These are phyloP conservation scores for Echites panduratus DNA, from an alignment of 257 asterid genomes.

Conservation along the genomic window DNA sequence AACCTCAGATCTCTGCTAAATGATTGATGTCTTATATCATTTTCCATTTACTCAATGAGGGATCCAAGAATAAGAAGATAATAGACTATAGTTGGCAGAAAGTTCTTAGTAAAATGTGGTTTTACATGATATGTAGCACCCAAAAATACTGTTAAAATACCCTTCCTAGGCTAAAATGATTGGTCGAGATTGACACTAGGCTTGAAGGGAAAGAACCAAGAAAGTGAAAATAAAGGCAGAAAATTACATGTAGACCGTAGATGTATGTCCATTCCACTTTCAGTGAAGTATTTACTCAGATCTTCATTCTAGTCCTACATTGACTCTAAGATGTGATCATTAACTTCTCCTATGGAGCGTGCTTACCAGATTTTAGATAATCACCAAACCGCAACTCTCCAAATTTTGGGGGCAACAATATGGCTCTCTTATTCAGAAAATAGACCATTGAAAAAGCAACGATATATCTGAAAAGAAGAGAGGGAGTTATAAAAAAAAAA, in stretches of 20 bases:
- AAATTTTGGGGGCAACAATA: constrained; percentile 72
- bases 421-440: constrained; percentile 57
- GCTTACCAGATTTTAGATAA: constrained; percentile 84
- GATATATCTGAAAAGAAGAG: constrained; percentile 47
- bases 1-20: neutral
- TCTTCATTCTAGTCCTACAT: neutral
- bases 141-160: neutral
- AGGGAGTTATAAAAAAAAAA: constrained; percentile 3
- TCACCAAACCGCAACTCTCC: constrained; percentile 72
- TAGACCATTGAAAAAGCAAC: constrained; percentile 68
- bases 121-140: neutral
- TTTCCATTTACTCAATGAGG: neutral
- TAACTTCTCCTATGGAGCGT: neutral
- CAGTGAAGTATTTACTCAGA: neutral
- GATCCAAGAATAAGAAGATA: neutral
- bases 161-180: neutral
- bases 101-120: neutral
- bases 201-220: too few relatives aligned
- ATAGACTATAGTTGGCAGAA: neutral
- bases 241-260: too few relatives aligned
- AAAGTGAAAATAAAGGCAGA: too few relatives aligned
- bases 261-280: too few relatives aligned
- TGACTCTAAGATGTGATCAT: too few relatives aligned
- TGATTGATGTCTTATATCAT: neutral
- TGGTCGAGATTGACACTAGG: neutral